Conservation (phyloP, 345 rosid species). For the Salix exigua region DNA sequence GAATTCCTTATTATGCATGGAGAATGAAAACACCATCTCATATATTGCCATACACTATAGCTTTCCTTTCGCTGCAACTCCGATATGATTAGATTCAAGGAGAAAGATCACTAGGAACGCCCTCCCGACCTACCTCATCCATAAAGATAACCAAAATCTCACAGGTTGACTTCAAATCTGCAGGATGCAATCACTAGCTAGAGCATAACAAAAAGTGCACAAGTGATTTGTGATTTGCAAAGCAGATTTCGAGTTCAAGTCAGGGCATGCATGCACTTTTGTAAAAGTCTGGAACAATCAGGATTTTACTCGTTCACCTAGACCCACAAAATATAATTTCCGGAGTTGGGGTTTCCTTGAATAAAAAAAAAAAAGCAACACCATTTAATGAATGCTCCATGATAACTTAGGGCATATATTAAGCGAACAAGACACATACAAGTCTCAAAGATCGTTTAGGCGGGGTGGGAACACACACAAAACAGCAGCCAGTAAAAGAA, state of each 20-base stretch:
- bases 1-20: no score
- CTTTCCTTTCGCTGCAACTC: no score
- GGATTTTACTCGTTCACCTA: no score
- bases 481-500: no score
- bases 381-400: background rate
- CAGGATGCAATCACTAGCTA: background rate
- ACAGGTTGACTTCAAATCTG: background rate
- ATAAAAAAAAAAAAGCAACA: background rate
- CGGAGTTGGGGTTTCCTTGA: no score
- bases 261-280: rapidly evolving
- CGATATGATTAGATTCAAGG: no score
- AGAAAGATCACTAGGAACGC: no score
- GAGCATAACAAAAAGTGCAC: background rate
- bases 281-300: rapidly evolving
- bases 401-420: background rate
- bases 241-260: no score
- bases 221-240: no score
- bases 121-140: background rate
- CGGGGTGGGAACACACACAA: background rate
- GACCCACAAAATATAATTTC: no score
- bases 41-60: no score
- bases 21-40: no score
- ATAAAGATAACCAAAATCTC: background rate
- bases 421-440: background rate
- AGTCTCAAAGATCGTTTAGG: background rate